Evolutionary conservation across 148 eudicot species (phyloP), one percentile per base, ranked within the genome.

Genomic region (Chenopodium quinoa): DNA sequence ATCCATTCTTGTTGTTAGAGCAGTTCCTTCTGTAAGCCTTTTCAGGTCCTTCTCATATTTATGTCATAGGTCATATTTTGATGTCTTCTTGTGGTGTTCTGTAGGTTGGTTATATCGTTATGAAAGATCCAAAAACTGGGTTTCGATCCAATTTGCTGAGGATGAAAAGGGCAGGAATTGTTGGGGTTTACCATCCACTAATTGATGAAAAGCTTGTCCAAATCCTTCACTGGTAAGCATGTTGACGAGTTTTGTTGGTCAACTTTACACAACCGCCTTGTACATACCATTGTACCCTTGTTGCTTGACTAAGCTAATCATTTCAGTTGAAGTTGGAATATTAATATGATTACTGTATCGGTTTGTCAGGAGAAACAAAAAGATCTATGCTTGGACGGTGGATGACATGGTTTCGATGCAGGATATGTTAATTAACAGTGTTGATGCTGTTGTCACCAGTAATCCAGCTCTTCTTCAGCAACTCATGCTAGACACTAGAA

Each of bases 301-400:
- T 54, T 19, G 58, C 71, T 65, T 47, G 22, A 23, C 50, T 73
- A 29, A n/a, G 27, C 27, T 27, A 27, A 27, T 0, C 27, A 27
- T 27, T 27, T 27, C 27, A 27, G 27, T 27, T 27, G 27, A 27
- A 27, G 27, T 27, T 27, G 27, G 27, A 27, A 27, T 27, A 27
- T 27, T 27, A 27, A 27, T 27, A 27, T 27, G 25, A 79, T 48
- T 75, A 67, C 9, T 48, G 34, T 47, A 32, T 76, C 20, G 31
- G 76, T 71, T 31, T 44, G 64, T 79, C 95, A 96, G 99, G 94
- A 90, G 92, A 84, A 89, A 86, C 29, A 96, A 93, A 90, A 91
- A 91, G 90, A 91, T 93, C 16, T 96, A 82, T 83, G 97, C 98
- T 1, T 96, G 99, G 99, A 96, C 99, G 2, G 99, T 93, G 40